A percentile compares a stretch with the other conserved stretches of the same genome.
These are phyloP conservation scores for Trametes cinnabarina DNA, from an alignment of 768 basidiomycete species.

Conservation along the genomic window DNA sequence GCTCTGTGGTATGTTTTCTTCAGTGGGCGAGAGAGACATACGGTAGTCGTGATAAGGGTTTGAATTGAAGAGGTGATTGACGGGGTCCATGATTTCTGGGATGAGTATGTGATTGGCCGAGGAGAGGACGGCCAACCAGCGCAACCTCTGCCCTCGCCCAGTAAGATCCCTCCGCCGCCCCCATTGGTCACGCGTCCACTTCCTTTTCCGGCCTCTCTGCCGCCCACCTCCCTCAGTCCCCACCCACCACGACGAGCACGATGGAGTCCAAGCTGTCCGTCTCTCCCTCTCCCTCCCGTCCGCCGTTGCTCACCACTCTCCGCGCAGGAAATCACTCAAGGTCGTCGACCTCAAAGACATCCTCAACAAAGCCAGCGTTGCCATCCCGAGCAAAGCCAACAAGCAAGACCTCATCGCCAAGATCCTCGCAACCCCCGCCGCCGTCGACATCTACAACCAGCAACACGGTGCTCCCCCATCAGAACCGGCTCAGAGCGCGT, in stretches of 20 bases:
- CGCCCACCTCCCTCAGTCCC: neutral
- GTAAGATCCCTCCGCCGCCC: slow-evolving; percentile 11
- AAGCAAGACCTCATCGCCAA: slow-evolving; percentile 67
- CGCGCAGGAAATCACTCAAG: slow-evolving; percentile 57
- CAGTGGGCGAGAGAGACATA: slow-evolving; percentile 27
- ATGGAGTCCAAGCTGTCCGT: slow-evolving; percentile 44
- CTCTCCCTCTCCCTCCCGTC: neutral
- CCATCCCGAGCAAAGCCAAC: slow-evolving; percentile 54
- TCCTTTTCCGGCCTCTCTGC: slow-evolving; percentile 2
- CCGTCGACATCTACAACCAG: slow-evolving; percentile 48
- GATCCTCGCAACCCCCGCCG: slow-evolving; percentile 51
- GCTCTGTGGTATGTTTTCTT: neutral
- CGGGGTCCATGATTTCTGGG: slow-evolving; percentile 42
- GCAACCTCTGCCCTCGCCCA: slow-evolving; percentile 18
- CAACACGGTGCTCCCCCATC: slow-evolving; percentile 18
- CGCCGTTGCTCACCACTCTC: slow-evolving; percentile 1
- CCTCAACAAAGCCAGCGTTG: slow-evolving; percentile 49
- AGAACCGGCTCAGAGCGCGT: slow-evolving; percentile 27
- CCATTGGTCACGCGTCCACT: slow-evolving; percentile 13
- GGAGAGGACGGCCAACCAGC: slow-evolving; percentile 17
- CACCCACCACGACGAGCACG: slow-evolving; percentile 11
- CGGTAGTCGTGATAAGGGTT: slow-evolving; percentile 48
- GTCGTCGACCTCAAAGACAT: slow-evolving; percentile 68
- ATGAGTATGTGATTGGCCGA: slow-evolving; percentile 24
- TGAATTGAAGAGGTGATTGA: slow-evolving; percentile 61